phyloP scores from a whole-genome alignment of 495 filamentous ascomycete species.

The Cudoniella acicularis region DNA sequence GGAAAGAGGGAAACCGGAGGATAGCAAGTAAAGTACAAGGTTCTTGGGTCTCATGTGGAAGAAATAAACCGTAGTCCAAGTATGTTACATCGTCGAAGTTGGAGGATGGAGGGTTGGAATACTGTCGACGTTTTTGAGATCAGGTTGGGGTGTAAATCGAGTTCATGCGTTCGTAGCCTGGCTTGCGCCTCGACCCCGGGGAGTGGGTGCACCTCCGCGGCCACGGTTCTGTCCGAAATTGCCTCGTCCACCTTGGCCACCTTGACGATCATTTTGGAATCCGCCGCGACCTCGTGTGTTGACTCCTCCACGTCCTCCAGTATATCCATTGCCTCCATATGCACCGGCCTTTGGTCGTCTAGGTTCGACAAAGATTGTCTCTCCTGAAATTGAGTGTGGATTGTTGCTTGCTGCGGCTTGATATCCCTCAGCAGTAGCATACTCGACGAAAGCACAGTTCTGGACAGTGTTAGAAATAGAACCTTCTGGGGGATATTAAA shows the following conservation, averaged over 20 bases:
- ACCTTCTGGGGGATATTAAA: neutral
- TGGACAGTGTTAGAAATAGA: slow-evolving; percentile 36
- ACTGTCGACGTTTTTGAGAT: neutral
- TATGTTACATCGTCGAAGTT: slow-evolving; percentile 26
- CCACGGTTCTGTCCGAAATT: slow-evolving; percentile 62
- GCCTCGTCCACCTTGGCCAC: slow-evolving; percentile 61
- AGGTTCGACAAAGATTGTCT: slow-evolving; percentile 82
- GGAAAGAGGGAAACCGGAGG: neutral
- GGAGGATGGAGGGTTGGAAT: slow-evolving; percentile 1
- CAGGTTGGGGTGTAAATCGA: neutral
- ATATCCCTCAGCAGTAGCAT: slow-evolving; percentile 72
- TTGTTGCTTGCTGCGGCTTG: slow-evolving; percentile 77
- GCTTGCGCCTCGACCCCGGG: slow-evolving; percentile 40
- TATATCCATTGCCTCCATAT: slow-evolving; percentile 63
- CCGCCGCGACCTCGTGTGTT: slow-evolving; percentile 65
- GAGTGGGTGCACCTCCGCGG: slow-evolving; percentile 43
- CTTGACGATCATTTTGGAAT: slow-evolving; percentile 49
- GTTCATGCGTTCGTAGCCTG: slow-evolving; percentile 39
- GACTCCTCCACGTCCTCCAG: slow-evolving; percentile 51
- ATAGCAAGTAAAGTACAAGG: slow-evolving; percentile 24
- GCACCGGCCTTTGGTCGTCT: slow-evolving; percentile 71
- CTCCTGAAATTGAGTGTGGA: slow-evolving; percentile 77
- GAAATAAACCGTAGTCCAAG: slow-evolving; percentile 11
- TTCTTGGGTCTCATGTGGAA: slow-evolving; percentile 13
- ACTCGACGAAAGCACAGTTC: slow-evolving; percentile 98